Base-by-base conservation (phyloP, 768 basidiomycete genomes). In the Phanerodontia chrysosporium region DNA sequence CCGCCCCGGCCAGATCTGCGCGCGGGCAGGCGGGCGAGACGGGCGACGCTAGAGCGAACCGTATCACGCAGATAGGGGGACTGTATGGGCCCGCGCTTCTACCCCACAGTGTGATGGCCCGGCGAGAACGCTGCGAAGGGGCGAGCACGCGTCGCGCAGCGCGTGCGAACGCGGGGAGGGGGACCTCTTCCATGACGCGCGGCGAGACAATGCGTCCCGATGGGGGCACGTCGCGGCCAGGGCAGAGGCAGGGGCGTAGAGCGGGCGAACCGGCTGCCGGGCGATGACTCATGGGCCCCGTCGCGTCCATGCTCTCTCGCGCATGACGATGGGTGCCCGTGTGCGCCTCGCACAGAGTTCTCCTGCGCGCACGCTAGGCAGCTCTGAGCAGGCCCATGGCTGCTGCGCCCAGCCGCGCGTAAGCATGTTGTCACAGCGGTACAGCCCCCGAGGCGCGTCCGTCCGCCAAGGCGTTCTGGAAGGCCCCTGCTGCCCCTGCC, bases 101-200 rank as follows among this genome's bases (percentile, higher is more conserved):
- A 61, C 60, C 57, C 57, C 59, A 49, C 60, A 55, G 6, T 61
- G 44, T 61, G 44, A 51, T 58, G 51, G 28, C 56, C 55, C 39
- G n/a, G n/a, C n/a, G 25, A 25, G n/a, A 39, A 35, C 32, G 7
- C 32, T 35, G 21, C 52, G 25, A 29, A 48, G 44, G 9, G 16
- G 55, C 8, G 9, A n/a, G n/a, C n/a, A n/a, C n/a, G n/a, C n/a
- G n/a, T n/a, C n/a, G n/a, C n/a, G 24, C 52, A 42, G 16, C 22
- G 21, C 36, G 32, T 21, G 51, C 24, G n/a, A 59, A 54, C 51
- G 52, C 28, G 51, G n/a, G n/a, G n/a, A n/a, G n/a, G n/a, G n/a
- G n/a, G n/a, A n/a, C n/a, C n/a, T n/a, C n/a, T n/a, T n/a, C 52
- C 30, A 45, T 16, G 35, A 14, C 39, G 8, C 39, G 51, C n/a